Base-by-base conservation (phyloP, 768 basidiomycete species). In the Panaeolus cyanescens region DNA sequence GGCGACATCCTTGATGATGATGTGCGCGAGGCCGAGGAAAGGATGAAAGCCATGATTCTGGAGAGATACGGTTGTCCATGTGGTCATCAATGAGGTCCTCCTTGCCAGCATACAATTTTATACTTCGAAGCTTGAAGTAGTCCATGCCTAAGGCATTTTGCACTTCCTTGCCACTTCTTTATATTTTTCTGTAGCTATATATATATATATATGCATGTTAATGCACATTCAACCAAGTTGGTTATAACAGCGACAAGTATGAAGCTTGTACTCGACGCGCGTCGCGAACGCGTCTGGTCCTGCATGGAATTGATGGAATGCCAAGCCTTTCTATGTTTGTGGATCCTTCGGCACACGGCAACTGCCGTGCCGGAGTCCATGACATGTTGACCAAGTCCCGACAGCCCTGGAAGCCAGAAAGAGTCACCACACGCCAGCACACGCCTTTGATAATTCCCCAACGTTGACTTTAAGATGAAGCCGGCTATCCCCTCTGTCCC, bases 401-500 rank as follows among this genome's bases (percentile, higher is more conserved):
- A 50, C 45, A 28, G 45, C 19, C 45, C 45, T 50, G 45, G 45
- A 50, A 50, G 45, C 25, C 25, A 50, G 8, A 50, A 28, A 50
- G 12, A 28, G 45, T 25, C 45, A 50, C 22, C 33, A n/a, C n/a
- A n/a, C 13, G 33, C 13, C 7, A 34, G 33, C 45, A 50, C 25
- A 28, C 45, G 25, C 28, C 25, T 15, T 50, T 50, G 45, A 50
- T 50, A 50, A n/a, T 50, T 50, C 10, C 13, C 25, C 45, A 50
- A 50, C 45, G 45, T 30, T 50, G 45, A 12, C 45, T 50, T 20
- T 28, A 13, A 50, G 25, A 50, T 50, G 45, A 50, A 50, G 45
- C 45, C 45, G 45, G 45, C 15, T 50, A 50, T 50, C 45, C 45
- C 45, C 45, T 50, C 45, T 50, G 30, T 50, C 45, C 45, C 45